phyloP scores from a whole-genome alignment of 495 filamentous ascomycete genomes.

The Parathielavia appendiculata region DNA sequence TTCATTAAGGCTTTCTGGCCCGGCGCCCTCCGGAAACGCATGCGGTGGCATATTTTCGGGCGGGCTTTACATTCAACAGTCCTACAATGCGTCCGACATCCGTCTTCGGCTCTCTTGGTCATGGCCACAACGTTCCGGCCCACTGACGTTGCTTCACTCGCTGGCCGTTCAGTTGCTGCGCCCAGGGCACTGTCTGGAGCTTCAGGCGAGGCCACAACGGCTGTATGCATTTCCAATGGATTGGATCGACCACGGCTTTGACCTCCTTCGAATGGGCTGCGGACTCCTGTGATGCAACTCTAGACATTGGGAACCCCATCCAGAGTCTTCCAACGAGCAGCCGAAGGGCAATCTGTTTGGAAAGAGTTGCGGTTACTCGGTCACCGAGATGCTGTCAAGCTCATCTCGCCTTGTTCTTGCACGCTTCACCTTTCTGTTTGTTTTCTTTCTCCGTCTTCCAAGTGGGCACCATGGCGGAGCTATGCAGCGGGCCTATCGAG shows the following conservation, averaged over 20 bases:
- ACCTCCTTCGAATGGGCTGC: background rate
- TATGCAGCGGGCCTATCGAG: slow-evolving; percentile 10
- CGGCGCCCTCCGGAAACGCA: background rate
- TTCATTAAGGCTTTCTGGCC: no score
- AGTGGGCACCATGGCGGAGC: slow-evolving; percentile 19
- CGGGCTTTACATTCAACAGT: no score
- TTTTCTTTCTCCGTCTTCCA: background rate
- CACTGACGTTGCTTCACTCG: background rate
- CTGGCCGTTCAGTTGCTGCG: background rate
- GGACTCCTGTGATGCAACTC: background rate
- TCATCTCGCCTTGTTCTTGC: slow-evolving; percentile 11
- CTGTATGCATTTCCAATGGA: background rate
- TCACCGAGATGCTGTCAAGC: slow-evolving; percentile 3
- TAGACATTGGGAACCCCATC: background rate
- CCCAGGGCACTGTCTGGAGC: background rate
- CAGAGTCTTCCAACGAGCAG: background rate
- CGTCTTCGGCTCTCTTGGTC: no score
- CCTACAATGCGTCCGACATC: no score
- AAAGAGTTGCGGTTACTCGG: background rate
- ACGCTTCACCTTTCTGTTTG: slow-evolving; percentile 10
- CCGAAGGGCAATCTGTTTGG: background rate
- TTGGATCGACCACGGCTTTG: background rate
- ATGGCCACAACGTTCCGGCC: background rate
- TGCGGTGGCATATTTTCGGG: background rate
- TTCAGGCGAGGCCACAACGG: background rate